phyloP scores from a whole-genome alignment of 768 basidiomycete species.

The Naganishia randhawae region DNA sequence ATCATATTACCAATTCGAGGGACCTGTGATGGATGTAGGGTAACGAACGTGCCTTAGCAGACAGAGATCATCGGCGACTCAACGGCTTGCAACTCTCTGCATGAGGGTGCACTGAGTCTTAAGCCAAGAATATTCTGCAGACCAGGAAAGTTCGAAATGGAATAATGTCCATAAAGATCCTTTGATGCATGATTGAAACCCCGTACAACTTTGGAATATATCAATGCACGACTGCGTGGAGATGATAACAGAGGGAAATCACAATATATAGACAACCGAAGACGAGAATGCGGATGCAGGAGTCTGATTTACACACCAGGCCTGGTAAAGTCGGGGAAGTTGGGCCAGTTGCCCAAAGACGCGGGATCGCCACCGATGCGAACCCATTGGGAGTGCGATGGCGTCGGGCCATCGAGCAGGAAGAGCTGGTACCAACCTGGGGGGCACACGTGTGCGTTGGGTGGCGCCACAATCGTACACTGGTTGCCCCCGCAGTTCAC shows the following conservation, averaged over 20 bases:
- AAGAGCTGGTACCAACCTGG: slow-evolving; percentile 37
- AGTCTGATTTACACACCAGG: slow-evolving; percentile 56
- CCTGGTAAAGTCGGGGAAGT: slow-evolving; percentile 63
- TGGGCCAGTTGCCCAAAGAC: slow-evolving; percentile 68
- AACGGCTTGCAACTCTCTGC: no score
- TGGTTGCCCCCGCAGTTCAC: slow-evolving; percentile 31
- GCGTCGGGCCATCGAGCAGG: slow-evolving; percentile 26
- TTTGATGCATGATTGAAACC: no score
- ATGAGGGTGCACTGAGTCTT: no score
- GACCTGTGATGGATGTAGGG: no score
- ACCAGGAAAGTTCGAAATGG: no score
- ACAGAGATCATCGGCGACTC: no score
- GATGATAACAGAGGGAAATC: background rate
- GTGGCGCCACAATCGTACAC: slow-evolving; percentile 35
- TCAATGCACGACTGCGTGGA: background rate
- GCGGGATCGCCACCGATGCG: slow-evolving; percentile 53
- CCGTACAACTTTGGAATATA: background rate
- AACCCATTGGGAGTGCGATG: slow-evolving; percentile 34
- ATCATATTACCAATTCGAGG: no score
- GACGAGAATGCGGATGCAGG: background rate
- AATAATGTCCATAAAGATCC: no score
- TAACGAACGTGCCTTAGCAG: no score
- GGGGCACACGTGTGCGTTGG: slow-evolving; percentile 32
- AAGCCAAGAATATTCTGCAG: no score
- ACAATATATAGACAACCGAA: background rate